Percentiles rank a stretch among this genome's conserved stretches.
Conservation (phyloP, 176 grass and related monocot genomes). For the Eleusine coracana region DNA sequence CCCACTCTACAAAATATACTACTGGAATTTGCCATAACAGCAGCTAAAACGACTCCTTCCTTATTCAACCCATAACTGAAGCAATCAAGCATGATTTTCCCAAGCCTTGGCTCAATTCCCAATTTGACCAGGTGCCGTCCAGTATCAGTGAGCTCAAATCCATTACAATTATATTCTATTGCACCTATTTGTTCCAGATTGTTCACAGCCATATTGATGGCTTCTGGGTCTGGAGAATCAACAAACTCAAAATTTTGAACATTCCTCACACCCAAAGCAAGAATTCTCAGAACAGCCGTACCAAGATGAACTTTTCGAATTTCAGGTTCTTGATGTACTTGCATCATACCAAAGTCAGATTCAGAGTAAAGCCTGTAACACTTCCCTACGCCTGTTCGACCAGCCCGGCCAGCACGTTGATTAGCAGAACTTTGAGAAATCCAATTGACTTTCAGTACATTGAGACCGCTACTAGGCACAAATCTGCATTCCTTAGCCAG, state of each 20-base stretch:
- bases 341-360: conserved; percentile 78
- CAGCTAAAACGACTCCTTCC: conserved; percentile 85
- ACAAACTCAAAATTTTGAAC: conserved; percentile 82
- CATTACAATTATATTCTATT: conserved; percentile 48
- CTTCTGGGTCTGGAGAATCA: conserved; percentile 80
- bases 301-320: conserved; percentile 94
- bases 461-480: conserved; percentile 72
- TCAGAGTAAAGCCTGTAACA: conserved; percentile 96
- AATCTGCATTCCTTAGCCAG: conserved; percentile 86
- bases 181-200: conserved; percentile 90
- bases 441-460: conserved; percentile 79
- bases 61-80: conserved; percentile 67
- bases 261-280: conserved; percentile 75
- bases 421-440: conserved; percentile 91
- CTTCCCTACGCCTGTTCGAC: conserved; percentile 74
- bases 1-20: conserved; percentile 99
- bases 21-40: conserved; percentile 94
- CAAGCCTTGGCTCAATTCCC: conserved; percentile 81
- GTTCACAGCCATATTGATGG: conserved; percentile 66
- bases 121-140: conserved; percentile 76
- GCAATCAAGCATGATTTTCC: conserved; percentile 96
- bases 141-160: conserved; percentile 68
- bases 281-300: conserved; percentile 80
- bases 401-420: conserved; percentile 84
- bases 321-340: conserved; percentile 93